These are phyloP conservation scores for Henckelia pumila DNA, from an alignment of 257 asterid species.

Conservation along the genomic window DNA sequence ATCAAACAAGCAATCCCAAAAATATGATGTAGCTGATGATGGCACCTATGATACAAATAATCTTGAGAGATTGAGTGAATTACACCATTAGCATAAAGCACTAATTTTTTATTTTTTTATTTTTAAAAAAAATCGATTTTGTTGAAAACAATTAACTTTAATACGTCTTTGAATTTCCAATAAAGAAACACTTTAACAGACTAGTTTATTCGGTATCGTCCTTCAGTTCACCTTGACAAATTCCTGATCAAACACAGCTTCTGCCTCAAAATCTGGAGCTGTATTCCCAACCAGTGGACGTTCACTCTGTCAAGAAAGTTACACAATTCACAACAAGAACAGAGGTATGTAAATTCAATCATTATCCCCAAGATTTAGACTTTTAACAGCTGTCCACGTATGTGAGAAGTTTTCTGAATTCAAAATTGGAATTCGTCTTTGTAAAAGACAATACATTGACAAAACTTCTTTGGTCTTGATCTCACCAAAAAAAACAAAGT, in stretches of 20 bases:
- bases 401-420: neutral
- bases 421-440: neutral
- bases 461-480: neutral
- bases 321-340: conserved; percentile 12
- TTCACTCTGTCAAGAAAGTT: conserved; percentile 50
- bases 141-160: neutral
- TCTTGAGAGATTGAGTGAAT: neutral
- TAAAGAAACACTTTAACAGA: neutral
- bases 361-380: conserved; percentile 3
- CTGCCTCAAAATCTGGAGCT: conserved; percentile 98
- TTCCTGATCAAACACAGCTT: conserved; percentile 96
- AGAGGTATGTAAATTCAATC: neutral
- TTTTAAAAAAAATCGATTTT: no score
- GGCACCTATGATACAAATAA: neutral
- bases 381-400: neutral
- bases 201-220: neutral
- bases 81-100: neutral
- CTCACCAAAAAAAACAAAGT: neutral
- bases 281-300: conserved; percentile 82
- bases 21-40: neutral
- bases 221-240: conserved; percentile 51
- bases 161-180: neutral
- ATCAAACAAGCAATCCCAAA: neutral
- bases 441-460: neutral
- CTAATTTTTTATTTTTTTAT: no score